Evolutionary conservation across 2,329 filamentous ascomycete species (phyloP).

Genomic region (Neofusicoccum laricinum): DNA sequence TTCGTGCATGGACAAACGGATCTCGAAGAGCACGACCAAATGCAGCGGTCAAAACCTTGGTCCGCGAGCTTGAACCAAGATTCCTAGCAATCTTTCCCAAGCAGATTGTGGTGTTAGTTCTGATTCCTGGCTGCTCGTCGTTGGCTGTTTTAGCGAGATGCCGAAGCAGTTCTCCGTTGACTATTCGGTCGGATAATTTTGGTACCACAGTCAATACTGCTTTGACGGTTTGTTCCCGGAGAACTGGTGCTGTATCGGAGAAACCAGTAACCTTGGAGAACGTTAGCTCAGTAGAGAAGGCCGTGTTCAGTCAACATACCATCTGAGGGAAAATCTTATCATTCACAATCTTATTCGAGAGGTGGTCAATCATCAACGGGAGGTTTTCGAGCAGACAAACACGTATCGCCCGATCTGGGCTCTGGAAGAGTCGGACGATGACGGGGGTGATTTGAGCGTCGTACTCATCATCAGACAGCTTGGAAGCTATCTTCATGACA

Average conservation of each 20-base stretch:
- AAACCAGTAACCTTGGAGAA: conserved; percentile 76
- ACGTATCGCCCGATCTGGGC: conserved; percentile 86
- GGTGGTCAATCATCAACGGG: conserved; percentile 83
- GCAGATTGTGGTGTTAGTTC: conserved; percentile 97
- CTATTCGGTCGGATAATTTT: conserved; percentile 86
- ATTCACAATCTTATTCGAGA: conserved; percentile 85
- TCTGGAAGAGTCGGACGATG: conserved; percentile 80
- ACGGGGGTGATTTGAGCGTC: conserved; percentile 80
- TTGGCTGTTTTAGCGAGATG: conserved; percentile 95
- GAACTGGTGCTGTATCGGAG: conserved; percentile 83
- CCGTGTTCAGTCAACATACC: conserved; percentile 46
- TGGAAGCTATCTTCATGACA: conserved; percentile 86
- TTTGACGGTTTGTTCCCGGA: conserved; percentile 94
- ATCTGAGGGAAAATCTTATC: conserved; percentile 97
- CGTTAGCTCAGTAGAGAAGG: conserved; percentile 25
- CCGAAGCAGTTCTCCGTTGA: conserved; percentile 89
- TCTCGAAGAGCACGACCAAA: conserved; percentile 87
- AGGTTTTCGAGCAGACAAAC: conserved; percentile 89
- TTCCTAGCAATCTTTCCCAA: conserved; percentile 93
- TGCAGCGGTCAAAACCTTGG: conserved; percentile 89
- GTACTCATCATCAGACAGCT: conserved; percentile 87
- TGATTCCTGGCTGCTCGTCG: conserved; percentile 93
- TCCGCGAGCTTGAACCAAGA: conserved; percentile 68
- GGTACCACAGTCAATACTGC: conserved; percentile 82
- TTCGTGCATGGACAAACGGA: conserved; percentile 91